A percentile compares a stretch with the other conserved stretches of the same genome.
Evolutionary conservation across 2,329 filamentous ascomycete species (phyloP).

Genomic region (Myotisia sp.): DNA sequence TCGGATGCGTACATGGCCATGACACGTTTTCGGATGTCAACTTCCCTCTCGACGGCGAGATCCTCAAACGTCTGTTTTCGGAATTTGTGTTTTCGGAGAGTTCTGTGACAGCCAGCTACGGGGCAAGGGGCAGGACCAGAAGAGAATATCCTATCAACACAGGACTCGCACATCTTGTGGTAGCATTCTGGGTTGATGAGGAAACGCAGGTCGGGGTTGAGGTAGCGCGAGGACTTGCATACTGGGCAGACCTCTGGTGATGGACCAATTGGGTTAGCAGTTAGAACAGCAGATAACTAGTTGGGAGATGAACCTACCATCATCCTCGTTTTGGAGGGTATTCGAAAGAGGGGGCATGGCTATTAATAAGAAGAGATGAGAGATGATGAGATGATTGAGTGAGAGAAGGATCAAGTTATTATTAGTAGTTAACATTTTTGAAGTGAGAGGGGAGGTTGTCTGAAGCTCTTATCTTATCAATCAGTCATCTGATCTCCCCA

Average conservation of each 20-base stretch:
- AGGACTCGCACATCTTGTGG: constrained; percentile 95
- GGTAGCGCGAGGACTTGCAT: constrained; percentile 91
- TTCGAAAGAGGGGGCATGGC: too few species aligned
- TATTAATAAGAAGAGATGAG: too few species aligned
- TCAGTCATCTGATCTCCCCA: too few species aligned
- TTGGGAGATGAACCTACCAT: neutral
- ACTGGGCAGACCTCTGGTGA: constrained; percentile 72
- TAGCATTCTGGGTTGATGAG: constrained; percentile 98
- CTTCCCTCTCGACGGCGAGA: constrained; percentile 75
- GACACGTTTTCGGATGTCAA: constrained; percentile 75
- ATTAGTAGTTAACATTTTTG: too few species aligned
- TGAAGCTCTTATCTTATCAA: too few species aligned
- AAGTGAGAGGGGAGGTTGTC: too few species aligned
- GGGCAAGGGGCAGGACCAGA: constrained; percentile 85
- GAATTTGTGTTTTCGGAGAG: constrained; percentile 72
- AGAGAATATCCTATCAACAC: constrained; percentile 86
- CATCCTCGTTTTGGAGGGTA: constrained; percentile 1
- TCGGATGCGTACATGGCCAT: constrained; percentile 38
- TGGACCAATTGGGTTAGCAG: neutral
- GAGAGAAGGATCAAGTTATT: too few species aligned
- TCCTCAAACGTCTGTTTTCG: constrained; percentile 81
- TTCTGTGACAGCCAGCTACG: constrained; percentile 74
- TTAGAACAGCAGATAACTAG: neutral
- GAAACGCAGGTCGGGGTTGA: constrained; percentile 87
- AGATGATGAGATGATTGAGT: too few species aligned